Conservation (phyloP, 1,284 basidiomycete genomes). For the Apiotrichum mycotoxinovorans region DNA sequence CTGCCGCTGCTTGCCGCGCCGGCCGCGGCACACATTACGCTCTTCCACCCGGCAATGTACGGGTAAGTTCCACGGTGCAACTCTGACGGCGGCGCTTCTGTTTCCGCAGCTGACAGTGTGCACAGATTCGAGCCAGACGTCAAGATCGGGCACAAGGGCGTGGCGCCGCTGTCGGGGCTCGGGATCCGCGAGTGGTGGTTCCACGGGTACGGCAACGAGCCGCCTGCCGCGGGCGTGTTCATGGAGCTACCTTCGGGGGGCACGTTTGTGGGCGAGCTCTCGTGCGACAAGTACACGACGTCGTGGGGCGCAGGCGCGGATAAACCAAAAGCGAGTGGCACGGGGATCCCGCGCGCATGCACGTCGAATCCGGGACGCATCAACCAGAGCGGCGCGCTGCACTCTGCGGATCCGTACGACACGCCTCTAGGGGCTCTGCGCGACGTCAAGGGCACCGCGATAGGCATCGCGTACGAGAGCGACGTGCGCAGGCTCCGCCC, state of each 20-base stretch:
- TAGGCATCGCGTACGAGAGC: conserved; percentile 61
- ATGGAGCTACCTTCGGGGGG: conserved; percentile 44
- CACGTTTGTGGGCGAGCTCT: conserved; percentile 33
- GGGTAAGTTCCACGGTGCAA: too few species aligned
- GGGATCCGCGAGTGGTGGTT: conserved; percentile 69
- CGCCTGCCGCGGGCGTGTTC: conserved; percentile 32
- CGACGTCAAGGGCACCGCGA: conserved; percentile 9
- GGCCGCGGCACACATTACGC: too few species aligned
- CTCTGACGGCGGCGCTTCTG: too few species aligned
- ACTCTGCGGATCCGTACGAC: neutral
- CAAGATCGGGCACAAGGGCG: conserved; percentile 41
- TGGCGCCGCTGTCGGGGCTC: conserved; percentile 57
- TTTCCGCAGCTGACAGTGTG: too few species aligned
- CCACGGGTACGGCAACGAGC: conserved; percentile 44
- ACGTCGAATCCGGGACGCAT: neutral
- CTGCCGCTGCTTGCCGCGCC: too few species aligned
- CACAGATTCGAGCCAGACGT: conserved; percentile 52
- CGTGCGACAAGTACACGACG: conserved; percentile 37
- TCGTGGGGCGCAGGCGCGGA: too few species aligned
- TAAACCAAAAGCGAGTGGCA: neutral
- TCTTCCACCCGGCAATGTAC: too few species aligned
- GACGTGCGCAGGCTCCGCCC: conserved; percentile 58
- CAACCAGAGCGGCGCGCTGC: neutral
- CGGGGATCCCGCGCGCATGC: neutral
- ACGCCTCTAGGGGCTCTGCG: neutral